These are phyloP conservation scores for Penicillium decumbens DNA, from an alignment of 2,329 filamentous ascomycete genomes.

Conservation along the genomic window DNA sequence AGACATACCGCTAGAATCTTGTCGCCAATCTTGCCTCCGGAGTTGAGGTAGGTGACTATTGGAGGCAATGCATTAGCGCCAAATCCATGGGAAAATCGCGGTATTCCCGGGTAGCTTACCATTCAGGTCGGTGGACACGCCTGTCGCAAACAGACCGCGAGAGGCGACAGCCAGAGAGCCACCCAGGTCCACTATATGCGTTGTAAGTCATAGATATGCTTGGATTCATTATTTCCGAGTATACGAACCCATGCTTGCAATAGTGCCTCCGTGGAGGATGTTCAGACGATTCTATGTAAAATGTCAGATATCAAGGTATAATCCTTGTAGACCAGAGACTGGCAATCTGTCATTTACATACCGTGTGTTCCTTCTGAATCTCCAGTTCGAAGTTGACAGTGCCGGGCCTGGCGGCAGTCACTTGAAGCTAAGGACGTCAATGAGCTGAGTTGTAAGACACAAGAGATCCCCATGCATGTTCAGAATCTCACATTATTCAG, in stretches of 20 bases:
- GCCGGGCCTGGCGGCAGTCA: constrained; percentile 58
- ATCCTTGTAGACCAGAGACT: neutral
- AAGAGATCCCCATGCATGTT: neutral
- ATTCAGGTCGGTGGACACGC: constrained; percentile 63
- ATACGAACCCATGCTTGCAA: constrained; percentile 54
- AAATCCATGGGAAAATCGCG: neutral
- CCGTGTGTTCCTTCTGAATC: constrained; percentile 62
- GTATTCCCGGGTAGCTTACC: constrained; percentile 34
- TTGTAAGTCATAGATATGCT: neutral
- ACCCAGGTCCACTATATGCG: constrained; percentile 55
- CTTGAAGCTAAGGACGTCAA: constrained; percentile 48
- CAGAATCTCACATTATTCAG: constrained; percentile 40
- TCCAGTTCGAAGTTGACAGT: constrained; percentile 61
- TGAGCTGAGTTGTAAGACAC: neutral
- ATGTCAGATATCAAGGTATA: neutral
- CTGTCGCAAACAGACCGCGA: constrained; percentile 60
- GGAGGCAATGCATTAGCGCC: neutral
- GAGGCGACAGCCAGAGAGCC: constrained; percentile 64
- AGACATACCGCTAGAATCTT: constrained; percentile 49
- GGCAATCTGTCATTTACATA: constrained; percentile 29
- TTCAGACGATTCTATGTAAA: constrained; percentile 55
- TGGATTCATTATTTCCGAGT: neutral
- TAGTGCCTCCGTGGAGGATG: constrained; percentile 64
- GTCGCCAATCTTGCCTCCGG: constrained; percentile 61
- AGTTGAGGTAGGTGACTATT: constrained; percentile 58